These are phyloP conservation scores for Erysiphe pulchra DNA, from an alignment of 2,329 filamentous ascomycete genomes.

Conservation along the genomic window DNA sequence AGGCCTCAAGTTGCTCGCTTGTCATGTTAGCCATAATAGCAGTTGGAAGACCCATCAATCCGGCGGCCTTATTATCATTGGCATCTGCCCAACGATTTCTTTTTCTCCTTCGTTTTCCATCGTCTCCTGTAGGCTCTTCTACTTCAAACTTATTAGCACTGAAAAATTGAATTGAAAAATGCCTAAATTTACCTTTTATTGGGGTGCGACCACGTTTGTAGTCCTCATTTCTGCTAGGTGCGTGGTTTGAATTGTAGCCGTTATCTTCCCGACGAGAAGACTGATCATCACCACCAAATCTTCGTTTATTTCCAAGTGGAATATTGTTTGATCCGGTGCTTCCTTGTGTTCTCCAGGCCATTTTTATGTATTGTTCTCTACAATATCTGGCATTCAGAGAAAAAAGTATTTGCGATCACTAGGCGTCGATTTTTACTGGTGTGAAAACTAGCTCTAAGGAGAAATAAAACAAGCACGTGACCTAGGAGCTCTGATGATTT, in stretches of 20 bases:
- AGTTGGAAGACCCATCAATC: conserved; percentile 88
- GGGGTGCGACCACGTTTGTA: conserved; percentile 83
- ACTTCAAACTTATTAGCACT: not conserved
- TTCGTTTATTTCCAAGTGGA: conserved; percentile 60
- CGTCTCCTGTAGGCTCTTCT: conserved; percentile 26
- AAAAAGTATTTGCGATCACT: no score
- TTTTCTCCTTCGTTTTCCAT: conserved; percentile 80
- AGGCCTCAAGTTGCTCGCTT: conserved; percentile 90
- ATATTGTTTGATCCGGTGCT: conserved; percentile 98
- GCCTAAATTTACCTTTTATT: conserved; percentile 35
- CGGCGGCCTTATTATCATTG: conserved; percentile 93
- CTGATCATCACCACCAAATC: conserved; percentile 40
- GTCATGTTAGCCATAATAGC: conserved; percentile 97
- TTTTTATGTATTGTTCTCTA: conserved; percentile 13
- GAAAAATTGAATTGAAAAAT: not conserved
- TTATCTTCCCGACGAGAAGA: conserved; percentile 12
- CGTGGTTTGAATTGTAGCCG: conserved; percentile 7
- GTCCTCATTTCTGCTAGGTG: conserved; percentile 8
- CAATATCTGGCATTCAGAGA: no score
- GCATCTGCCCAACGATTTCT: conserved; percentile 96
- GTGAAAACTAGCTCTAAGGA: no score
- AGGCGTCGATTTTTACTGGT: no score
- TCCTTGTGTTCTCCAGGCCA: conserved; percentile 49
- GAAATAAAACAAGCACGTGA: no score
- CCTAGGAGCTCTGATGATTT: no score